phyloP scores from a whole-genome alignment of 805 yeast species.

The Candida cerambycidarum region DNA sequence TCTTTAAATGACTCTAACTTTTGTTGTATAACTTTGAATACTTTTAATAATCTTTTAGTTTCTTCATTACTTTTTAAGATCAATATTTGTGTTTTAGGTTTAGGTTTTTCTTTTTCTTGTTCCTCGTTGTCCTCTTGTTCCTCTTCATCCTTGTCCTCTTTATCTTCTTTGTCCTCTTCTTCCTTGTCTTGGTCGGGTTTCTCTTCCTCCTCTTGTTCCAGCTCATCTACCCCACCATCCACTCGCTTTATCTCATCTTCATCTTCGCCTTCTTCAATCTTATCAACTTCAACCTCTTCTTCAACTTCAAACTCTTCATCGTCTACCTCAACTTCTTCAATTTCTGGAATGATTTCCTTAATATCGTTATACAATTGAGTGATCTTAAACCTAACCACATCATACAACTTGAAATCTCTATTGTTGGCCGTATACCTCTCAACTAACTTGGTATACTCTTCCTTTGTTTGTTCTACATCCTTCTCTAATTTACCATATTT shows the following conservation, averaged over 20 bases:
- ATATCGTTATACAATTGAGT: constrained; percentile 8
- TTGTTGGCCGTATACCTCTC: not conserved
- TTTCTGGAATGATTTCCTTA: constrained; percentile 10
- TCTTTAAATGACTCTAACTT: constrained; percentile 3
- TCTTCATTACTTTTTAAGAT: constrained; percentile 11
- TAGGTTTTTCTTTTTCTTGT: too few relatives aligned
- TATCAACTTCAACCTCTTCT: constrained; percentile 1
- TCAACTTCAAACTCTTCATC: constrained; percentile 10
- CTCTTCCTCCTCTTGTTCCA: not conserved
- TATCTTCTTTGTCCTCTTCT: not conserved
- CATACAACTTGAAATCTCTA: constrained; percentile 11
- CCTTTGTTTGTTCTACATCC: constrained; percentile 4
- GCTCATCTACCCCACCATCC: not conserved
- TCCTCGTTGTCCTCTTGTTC: not conserved
- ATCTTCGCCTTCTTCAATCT: not conserved
- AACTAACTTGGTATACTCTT: not conserved
- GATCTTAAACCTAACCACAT: constrained; percentile 11
- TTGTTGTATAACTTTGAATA: constrained; percentile 4
- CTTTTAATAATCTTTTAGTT: constrained; percentile 10
- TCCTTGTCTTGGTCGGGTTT: not conserved
- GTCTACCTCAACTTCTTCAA: constrained; percentile 11
- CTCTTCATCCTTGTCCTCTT: not conserved
- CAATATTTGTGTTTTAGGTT: too few relatives aligned
- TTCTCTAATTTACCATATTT: not conserved
- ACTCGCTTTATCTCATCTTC: not conserved